Evolutionary conservation across 2,329 filamentous ascomycete genomes (phyloP).

Genomic region (Pyricularia sp.): DNA sequence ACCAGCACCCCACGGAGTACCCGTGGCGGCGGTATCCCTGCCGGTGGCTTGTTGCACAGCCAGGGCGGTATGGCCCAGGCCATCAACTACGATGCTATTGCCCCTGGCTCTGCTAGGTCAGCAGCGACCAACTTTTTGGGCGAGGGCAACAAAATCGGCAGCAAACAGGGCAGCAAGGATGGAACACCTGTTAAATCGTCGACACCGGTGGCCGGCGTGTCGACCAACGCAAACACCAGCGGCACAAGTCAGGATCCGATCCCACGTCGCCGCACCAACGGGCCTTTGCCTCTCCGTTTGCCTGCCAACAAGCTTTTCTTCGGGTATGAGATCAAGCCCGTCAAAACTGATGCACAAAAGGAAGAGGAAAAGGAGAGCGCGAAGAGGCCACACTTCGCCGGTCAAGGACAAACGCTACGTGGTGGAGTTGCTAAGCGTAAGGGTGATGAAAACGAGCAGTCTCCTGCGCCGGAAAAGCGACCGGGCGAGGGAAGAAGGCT

Average conservation of each 20-base stretch:
- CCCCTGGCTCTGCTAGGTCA: constrained; percentile 62
- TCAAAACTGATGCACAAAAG: constrained; percentile 69
- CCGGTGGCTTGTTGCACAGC: constrained; percentile 67
- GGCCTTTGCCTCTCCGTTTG: constrained; percentile 76
- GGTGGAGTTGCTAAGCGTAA: constrained; percentile 64
- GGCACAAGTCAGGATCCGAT: constrained; percentile 14
- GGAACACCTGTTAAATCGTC: constrained; percentile 58
- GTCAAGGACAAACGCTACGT: constrained; percentile 72
- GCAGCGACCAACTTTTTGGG: constrained; percentile 70
- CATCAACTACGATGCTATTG: constrained; percentile 94
- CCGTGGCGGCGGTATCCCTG: constrained; percentile 47
- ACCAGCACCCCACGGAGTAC: constrained; percentile 74
- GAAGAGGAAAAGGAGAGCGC: constrained; percentile 56
- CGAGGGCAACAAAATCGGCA: constrained; percentile 70
- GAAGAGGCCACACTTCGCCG: constrained; percentile 67
- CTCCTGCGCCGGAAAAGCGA: constrained; percentile 38
- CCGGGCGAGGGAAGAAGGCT: constrained; percentile 32
- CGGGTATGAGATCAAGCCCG: constrained; percentile 84
- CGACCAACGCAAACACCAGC: constrained; percentile 23
- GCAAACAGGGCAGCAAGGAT: constrained; percentile 73
- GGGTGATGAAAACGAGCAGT: constrained; percentile 38
- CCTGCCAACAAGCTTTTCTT: constrained; percentile 92
- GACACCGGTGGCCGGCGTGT: constrained; percentile 57
- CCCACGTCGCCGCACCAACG: constrained; percentile 50
- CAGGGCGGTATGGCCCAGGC: constrained; percentile 93